Percentiles rank a stretch among this genome's conserved stretches.
Conservation (phyloP, 192 early-diverging fungal genomes). For the Backusella luteola region DNA sequence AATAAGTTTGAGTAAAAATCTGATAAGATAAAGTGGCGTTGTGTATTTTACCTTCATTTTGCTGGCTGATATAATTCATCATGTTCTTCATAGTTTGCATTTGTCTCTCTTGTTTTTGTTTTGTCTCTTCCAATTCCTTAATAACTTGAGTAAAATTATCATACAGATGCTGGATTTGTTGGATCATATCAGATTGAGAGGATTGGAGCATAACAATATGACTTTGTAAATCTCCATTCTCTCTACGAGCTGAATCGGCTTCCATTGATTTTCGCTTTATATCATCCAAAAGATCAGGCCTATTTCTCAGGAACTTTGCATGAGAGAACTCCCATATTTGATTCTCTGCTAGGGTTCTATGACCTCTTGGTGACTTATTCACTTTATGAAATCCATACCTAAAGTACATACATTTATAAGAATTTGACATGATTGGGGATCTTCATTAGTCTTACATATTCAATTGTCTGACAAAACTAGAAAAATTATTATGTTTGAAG, state of each 20-base stretch:
- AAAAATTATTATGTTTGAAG: conserved; percentile 94
- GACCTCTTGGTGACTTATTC: conserved; percentile 85
- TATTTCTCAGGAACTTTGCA: conserved; percentile 74
- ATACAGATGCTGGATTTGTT: conserved; percentile 72
- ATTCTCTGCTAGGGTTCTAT: conserved; percentile 82
- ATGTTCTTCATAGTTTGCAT: conserved; percentile 66
- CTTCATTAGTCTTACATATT: conserved; percentile 61
- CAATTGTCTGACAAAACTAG: conserved; percentile 85
- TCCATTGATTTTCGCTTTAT: conserved; percentile 93
- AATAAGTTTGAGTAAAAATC: background rate
- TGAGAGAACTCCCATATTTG: conserved; percentile 93
- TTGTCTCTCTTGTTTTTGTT: conserved; percentile 66
- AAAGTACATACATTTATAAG: conserved; percentile 9
- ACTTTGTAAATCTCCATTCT: conserved; percentile 71
- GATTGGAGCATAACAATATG: conserved; percentile 79
- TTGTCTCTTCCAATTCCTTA: conserved; percentile 71
- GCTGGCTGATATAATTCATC: conserved; percentile 56
- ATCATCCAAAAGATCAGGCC: conserved; percentile 79
- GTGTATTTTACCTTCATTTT: conserved; percentile 28
- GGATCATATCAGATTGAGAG: conserved; percentile 69
- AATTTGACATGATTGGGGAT: background rate
- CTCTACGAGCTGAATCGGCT: conserved; percentile 68
- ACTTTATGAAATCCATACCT: conserved; percentile 90
- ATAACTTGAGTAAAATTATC: conserved; percentile 71
- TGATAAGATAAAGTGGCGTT: background rate